Conservation (phyloP, 2,329 filamentous ascomycete species). For the Nemania sp. region DNA sequence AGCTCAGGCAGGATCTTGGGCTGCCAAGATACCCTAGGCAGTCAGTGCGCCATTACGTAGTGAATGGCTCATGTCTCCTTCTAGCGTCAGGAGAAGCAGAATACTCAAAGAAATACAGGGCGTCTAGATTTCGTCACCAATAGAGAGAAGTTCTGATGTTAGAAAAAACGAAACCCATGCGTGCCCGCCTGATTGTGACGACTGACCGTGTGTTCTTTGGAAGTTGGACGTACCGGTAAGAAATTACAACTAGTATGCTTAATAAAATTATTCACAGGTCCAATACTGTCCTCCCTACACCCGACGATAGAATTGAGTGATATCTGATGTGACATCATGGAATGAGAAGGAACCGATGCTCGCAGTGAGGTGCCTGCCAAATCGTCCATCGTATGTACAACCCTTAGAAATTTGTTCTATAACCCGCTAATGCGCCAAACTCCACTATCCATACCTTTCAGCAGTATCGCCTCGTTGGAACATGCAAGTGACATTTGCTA, state of each 20-base stretch:
- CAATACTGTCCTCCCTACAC: not conserved
- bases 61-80: slow-evolving; percentile 10
- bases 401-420: no score
- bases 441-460: slow-evolving; percentile 2
- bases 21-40: slow-evolving; percentile 20
- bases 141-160: slow-evolving; percentile 27
- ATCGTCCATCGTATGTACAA: slow-evolving; percentile 11
- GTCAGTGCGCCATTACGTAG: slow-evolving; percentile 11
- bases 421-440: slow-evolving; percentile 2
- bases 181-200: slow-evolving; percentile 9
- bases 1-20: slow-evolving; percentile 19
- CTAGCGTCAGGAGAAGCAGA: slow-evolving; percentile 15
- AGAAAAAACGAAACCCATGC: slow-evolving; percentile 13
- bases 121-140: slow-evolving; percentile 25
- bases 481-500: not conserved
- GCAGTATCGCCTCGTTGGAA: not conserved
- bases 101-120: slow-evolving; percentile 20
- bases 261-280: slow-evolving; percentile 1
- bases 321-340: not conserved
- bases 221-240: slow-evolving; percentile 4
- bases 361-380: not conserved
- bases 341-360: not conserved
- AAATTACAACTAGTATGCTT: slow-evolving; percentile 13
- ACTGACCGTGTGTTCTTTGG: slow-evolving; percentile 1
- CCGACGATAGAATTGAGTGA: not conserved